Evolutionary conservation across 805 yeast species (phyloP), one percentile per base, ranked within the genome.

Genomic region (Candida oleophila): DNA sequence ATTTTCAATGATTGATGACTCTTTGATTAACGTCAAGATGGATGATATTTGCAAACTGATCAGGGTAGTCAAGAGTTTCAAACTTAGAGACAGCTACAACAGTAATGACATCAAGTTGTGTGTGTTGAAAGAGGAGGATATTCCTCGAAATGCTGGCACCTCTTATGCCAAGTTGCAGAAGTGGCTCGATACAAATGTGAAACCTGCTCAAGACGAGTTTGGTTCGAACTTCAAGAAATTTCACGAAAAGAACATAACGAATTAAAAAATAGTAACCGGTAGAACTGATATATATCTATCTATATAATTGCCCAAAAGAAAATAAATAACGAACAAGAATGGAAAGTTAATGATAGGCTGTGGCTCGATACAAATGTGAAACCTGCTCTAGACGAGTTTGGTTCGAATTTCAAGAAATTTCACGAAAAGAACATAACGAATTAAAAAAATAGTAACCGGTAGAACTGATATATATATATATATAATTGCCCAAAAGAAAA

Each of bases 41-140:
- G 68, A 71, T 49, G 65, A 66, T 37, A 55, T 51, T 25, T 41
- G 41, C 5, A 47, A 52, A 0, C 19, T 41, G 4, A 46, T 66
- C 41, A 44, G 42, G 3, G 55, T 68, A 1, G 39, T 41, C 7
- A 57, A 50, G 16, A 50, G 64, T 12, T 20, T 37, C 2, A 54
- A 52, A 4, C 44, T 61, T 12, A 53, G 74, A 33, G 77, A 72
- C 50, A 62, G 68, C 9, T 71, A 55, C 55, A 64, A 65, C 46
- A 47, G 55, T 3, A 47, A 41, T 3, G 43, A 48, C 12, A 56
- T 59, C 36, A 20, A 40, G n/a, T 48, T 70, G 33, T 41, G 53
- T 30, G 64, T 64, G 3, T 49, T 71, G 34, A 40, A 42, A n/a
- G 57, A 57, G 37, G 51, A 51, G 3, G 71, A 65, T 35, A 53